phyloP scores from a whole-genome alignment of 1,139 yeast species.

The Yamadazyma atlantica region DNA sequence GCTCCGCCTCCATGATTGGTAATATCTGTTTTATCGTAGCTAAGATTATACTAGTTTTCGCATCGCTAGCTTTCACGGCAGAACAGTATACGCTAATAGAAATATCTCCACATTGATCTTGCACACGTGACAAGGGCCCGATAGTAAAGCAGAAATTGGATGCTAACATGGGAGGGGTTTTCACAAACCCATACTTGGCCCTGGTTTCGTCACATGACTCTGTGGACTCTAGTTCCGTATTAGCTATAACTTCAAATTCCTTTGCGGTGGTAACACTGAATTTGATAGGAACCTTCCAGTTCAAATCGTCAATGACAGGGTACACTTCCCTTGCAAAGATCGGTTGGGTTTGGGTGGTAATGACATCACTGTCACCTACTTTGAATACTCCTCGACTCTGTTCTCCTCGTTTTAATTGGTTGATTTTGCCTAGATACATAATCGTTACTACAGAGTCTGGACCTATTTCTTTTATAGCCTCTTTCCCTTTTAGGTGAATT shows the following conservation, averaged over 20 bases:
- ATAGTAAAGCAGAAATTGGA: constrained; percentile 65
- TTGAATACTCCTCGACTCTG: constrained; percentile 66
- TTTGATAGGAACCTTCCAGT: constrained; percentile 50
- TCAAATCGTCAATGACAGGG: constrained; percentile 66
- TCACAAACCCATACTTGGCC: constrained; percentile 39
- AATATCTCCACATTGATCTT: constrained; percentile 25
- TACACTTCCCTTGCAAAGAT: constrained; percentile 57
- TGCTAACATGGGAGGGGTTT: constrained; percentile 58
- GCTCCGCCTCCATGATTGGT: constrained; percentile 43
- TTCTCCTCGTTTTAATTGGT: constrained; percentile 57
- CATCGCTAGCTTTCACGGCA: constrained; percentile 31
- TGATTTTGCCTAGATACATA: constrained; percentile 54
- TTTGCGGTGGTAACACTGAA: constrained; percentile 46
- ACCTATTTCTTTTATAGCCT: not conserved
- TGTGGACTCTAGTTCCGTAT: constrained; percentile 27
- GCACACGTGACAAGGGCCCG: constrained; percentile 61
- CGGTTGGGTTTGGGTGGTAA: constrained; percentile 75
- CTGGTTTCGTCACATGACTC: constrained; percentile 22
- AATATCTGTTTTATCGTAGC: constrained; percentile 44
- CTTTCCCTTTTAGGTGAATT: constrained; percentile 5
- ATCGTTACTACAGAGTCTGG: constrained; percentile 6
- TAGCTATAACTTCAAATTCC: constrained; percentile 51
- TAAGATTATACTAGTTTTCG: constrained; percentile 44
- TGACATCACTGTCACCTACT: constrained; percentile 53
- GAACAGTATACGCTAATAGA: constrained; percentile 58